phyloP scores from a whole-genome alignment of 192 early-diverging fungal genomes.

The Jimgerdemannia flammicorona region DNA sequence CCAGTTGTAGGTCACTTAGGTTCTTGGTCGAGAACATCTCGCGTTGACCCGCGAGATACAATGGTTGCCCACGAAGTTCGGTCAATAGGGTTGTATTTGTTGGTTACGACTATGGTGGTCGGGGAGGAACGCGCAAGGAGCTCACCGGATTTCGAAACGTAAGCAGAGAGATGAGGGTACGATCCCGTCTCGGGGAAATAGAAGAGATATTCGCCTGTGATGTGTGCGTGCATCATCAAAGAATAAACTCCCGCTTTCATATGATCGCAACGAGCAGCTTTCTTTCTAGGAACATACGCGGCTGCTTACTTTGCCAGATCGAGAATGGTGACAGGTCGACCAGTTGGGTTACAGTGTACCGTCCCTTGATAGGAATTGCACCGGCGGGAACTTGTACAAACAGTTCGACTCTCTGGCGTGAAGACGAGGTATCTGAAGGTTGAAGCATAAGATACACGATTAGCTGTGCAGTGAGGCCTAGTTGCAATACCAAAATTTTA shows the following conservation, averaged over 20 bases:
- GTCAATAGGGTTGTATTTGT: background rate
- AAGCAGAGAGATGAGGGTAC: conserved; percentile 29
- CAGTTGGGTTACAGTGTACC: conserved; percentile 15
- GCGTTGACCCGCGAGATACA: conserved; percentile 2
- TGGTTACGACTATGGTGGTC: conserved; percentile 28
- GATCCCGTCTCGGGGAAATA: conserved; percentile 47
- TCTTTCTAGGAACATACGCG: conserved; percentile 4
- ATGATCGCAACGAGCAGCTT: too few relatives aligned
- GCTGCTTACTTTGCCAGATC: conserved; percentile 24
- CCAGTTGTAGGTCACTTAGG: conserved; percentile 10
- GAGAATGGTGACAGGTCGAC: conserved; percentile 23
- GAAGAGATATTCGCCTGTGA: conserved; percentile 17
- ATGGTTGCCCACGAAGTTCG: conserved; percentile 14
- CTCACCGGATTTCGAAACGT: conserved; percentile 20
- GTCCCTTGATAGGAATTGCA: conserved; percentile 19
- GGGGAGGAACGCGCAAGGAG: background rate
- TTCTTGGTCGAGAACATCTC: conserved; percentile 17
- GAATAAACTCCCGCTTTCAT: background rate
- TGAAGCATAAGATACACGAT: too few relatives aligned
- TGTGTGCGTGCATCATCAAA: too few relatives aligned
- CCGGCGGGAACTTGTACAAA: conserved; percentile 42
- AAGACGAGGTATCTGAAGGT: conserved; percentile 38
- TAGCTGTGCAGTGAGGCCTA: background rate
- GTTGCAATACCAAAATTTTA: background rate
- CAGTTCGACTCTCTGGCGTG: conserved; percentile 31